Percentiles rank a stretch among this genome's conserved stretches.
These are phyloP conservation scores for Fusarium pseudograminearum DNA, from an alignment of 2,329 filamentous ascomycete genomes.

Conservation along the genomic window DNA sequence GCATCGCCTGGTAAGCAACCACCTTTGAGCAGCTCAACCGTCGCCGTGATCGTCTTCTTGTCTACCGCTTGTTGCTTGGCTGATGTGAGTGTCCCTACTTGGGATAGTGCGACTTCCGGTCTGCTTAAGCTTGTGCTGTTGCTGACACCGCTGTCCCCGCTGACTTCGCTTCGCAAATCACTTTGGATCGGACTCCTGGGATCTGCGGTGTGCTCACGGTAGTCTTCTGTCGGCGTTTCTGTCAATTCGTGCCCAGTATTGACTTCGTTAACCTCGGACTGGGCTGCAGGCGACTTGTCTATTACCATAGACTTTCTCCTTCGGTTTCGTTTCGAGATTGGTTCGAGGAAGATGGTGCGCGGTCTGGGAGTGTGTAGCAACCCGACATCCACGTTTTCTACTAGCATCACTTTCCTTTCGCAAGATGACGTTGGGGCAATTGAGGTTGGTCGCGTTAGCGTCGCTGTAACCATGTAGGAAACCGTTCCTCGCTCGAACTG, in stretches of 20 bases:
- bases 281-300: slow-evolving; percentile 60
- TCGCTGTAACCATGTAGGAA: slow-evolving; percentile 90
- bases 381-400: slow-evolving; percentile 88
- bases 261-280: slow-evolving; percentile 55
- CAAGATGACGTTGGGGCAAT: slow-evolving; percentile 84
- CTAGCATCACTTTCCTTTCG: slow-evolving; percentile 82
- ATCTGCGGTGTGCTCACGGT: slow-evolving; percentile 53
- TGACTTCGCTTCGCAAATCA: slow-evolving; percentile 75
- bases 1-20: slow-evolving; percentile 89
- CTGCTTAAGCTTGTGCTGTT: slow-evolving; percentile 72
- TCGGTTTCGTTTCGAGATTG: slow-evolving; percentile 78
- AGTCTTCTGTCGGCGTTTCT: slow-evolving; percentile 57
- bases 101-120: slow-evolving; percentile 56
- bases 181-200: slow-evolving; percentile 60
- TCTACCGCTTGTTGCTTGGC: slow-evolving; percentile 61
- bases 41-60: slow-evolving; percentile 86
- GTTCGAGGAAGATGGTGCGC: slow-evolving; percentile 87
- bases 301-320: slow-evolving; percentile 67
- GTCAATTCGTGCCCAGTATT: slow-evolving; percentile 54
- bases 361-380: slow-evolving; percentile 79
- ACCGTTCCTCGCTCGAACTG: slow-evolving; percentile 97
- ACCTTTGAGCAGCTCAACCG: slow-evolving; percentile 82
- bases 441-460: slow-evolving; percentile 87
- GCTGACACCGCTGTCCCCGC: slow-evolving; percentile 76
- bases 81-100: slow-evolving; percentile 49